Evolutionary conservation across 371 early-diverging fungal genomes (phyloP).

Genomic region (Circinella minor): DNA sequence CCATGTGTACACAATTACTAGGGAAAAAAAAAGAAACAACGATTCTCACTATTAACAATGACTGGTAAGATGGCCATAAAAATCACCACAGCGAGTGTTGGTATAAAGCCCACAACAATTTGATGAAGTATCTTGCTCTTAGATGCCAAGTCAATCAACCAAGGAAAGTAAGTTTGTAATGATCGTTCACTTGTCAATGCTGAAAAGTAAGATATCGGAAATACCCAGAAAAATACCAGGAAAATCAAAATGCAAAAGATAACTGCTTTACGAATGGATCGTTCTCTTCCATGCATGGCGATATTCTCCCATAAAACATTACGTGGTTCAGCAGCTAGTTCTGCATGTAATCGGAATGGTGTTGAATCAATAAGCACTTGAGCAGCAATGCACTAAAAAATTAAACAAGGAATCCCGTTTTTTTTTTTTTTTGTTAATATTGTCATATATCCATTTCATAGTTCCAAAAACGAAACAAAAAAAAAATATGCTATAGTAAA

Average conservation of each 20-base stretch:
- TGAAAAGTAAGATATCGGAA: conserved; percentile 60
- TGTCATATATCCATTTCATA: no score
- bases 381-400: conserved; percentile 56
- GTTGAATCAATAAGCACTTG: conserved; percentile 65
- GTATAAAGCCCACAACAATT: conserved; percentile 62
- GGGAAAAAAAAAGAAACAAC: background rate
- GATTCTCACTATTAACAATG: conserved; percentile 59
- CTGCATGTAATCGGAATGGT: conserved; percentile 73
- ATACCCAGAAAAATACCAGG: conserved; percentile 58
- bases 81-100: conserved; percentile 60
- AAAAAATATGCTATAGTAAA: background rate
- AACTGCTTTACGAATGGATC: conserved; percentile 52
- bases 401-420: no score
- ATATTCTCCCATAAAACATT: conserved; percentile 80
- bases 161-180: conserved; percentile 50
- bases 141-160: conserved; percentile 47
- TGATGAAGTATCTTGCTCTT: conserved; percentile 56
- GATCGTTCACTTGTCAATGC: conserved; percentile 58
- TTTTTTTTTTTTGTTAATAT: no score
- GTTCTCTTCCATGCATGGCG: conserved; percentile 57
- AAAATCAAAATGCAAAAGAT: conserved; percentile 45
- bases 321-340: conserved; percentile 78
- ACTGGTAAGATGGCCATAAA: conserved; percentile 70
- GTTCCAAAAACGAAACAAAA: background rate
- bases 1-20: no score